Percentiles rank a stretch among this genome's conserved stretches.
phyloP scores from a whole-genome alignment of 495 filamentous ascomycete genomes.

The Aspergillus campestris region DNA sequence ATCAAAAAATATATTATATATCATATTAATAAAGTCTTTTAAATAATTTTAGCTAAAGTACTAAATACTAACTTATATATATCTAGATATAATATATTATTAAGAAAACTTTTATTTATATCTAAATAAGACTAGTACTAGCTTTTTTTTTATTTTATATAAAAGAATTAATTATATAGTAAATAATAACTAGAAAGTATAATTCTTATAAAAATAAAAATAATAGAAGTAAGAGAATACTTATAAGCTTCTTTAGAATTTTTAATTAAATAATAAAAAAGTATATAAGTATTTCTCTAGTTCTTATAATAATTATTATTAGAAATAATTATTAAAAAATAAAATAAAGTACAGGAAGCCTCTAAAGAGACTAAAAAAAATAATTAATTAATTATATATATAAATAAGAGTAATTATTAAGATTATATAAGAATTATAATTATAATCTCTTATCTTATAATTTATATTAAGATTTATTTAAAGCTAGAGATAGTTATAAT shows the following conservation, averaged over 20 bases:
- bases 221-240: slow-evolving; percentile 1
- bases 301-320: slow-evolving; percentile 9
- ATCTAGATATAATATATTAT: too few species aligned
- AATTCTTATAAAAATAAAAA: background rate
- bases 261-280: slow-evolving; percentile 6
- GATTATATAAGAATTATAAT: slow-evolving; percentile 4
- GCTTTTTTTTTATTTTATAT: background rate
- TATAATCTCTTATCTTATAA: background rate
- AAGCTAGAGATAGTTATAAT: too few species aligned
- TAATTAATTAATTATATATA: slow-evolving; percentile 3
- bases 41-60: background rate
- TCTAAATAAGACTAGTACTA: too few species aligned
- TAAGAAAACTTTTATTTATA: too few species aligned
- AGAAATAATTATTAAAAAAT: slow-evolving; percentile 7
- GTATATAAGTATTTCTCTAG: slow-evolving; percentile 10
- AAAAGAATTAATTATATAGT: background rate
- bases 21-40: slow-evolving; percentile 8
- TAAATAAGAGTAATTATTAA: slow-evolving; percentile 9
- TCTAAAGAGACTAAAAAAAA: background rate
- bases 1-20: too few species aligned
- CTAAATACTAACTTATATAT: too few species aligned
- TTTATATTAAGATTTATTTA: too few species aligned
- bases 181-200: background rate
- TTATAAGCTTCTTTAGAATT: slow-evolving; percentile 3
- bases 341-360: slow-evolving; percentile 1